A percentile compares a stretch with the other conserved stretches of the same genome.
Conservation (phyloP, 805 yeast genomes). For the Barnettozyma californica region DNA sequence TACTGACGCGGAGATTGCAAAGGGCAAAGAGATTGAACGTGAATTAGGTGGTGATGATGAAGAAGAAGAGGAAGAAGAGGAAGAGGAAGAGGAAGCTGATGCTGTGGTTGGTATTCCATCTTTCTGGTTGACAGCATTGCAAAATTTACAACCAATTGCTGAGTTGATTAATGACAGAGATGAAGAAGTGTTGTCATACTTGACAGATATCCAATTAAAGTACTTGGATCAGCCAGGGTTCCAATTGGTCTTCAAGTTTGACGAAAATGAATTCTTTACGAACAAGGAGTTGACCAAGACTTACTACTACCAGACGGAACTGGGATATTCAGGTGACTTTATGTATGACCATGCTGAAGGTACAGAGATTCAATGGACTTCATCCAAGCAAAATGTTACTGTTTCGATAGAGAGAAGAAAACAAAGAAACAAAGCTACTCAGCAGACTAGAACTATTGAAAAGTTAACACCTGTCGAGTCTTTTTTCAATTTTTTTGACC, state of each 20-base stretch:
- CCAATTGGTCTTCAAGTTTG: constrained; percentile 77
- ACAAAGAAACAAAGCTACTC: constrained; percentile 94
- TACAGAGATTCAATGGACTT: constrained; percentile 74
- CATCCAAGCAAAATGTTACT: constrained; percentile 78
- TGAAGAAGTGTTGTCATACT: constrained; percentile 67
- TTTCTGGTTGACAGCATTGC: constrained; percentile 95
- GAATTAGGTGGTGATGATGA: constrained; percentile 43
- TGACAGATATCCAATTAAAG: constrained; percentile 69
- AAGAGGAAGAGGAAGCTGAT: constrained; percentile 39
- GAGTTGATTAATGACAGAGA: constrained; percentile 89
- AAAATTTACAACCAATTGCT: constrained; percentile 73
- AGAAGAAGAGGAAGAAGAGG: constrained; percentile 38
- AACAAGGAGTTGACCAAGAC: constrained; percentile 74
- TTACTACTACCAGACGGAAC: constrained; percentile 88
- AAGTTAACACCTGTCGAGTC: constrained; percentile 92
- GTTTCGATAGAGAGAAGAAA: constrained; percentile 87
- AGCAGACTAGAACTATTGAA: constrained; percentile 93
- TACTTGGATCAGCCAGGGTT: constrained; percentile 86
- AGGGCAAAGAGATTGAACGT: constrained; percentile 68
- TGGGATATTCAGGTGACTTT: constrained; percentile 93
- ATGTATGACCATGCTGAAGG: constrained; percentile 98
- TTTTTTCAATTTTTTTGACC: constrained; percentile 92
- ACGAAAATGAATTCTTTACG: constrained; percentile 68
- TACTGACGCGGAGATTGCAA: constrained; percentile 66
- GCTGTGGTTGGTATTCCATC: constrained; percentile 76